Conservation (phyloP, 2,329 filamentous ascomycete genomes). For the Cryphonectria carpinicola region DNA sequence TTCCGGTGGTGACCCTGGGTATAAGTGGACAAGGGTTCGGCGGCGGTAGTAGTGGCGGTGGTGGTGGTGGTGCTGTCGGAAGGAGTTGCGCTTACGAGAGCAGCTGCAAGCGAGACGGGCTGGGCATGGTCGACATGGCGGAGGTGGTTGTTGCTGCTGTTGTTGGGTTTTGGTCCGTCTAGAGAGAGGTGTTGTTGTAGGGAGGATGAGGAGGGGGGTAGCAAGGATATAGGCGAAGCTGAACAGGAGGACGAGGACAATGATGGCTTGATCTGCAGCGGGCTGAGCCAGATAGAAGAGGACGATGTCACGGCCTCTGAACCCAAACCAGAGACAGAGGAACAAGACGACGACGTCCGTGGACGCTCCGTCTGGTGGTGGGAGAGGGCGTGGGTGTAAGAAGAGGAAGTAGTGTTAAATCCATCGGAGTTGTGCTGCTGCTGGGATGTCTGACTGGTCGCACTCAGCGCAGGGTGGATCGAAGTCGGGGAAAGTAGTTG, state of each 20-base stretch:
- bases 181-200: conserved; percentile 16
- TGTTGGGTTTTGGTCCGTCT: conserved; percentile 22
- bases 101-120: conserved; percentile 25
- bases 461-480: conserved; percentile 55
- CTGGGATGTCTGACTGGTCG: conserved; percentile 32
- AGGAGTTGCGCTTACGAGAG: conserved; percentile 32
- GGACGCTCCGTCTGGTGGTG: conserved; percentile 34
- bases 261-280: neutral
- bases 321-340: conserved; percentile 11
- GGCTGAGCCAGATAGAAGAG: conserved; percentile 18
- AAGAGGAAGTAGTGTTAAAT: conserved; percentile 27
- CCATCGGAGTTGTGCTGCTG: conserved; percentile 32
- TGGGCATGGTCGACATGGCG: conserved; percentile 29
- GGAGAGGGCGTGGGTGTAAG: conserved; percentile 31
- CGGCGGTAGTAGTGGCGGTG: conserved; percentile 23
- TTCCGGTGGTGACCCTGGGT: conserved; percentile 49
- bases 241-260: conserved; percentile 21
- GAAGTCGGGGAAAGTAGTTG: conserved; percentile 48
- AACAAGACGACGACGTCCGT: conserved; percentile 31
- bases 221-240: conserved; percentile 21
- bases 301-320: conserved; percentile 31
- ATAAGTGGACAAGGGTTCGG: conserved; percentile 31
- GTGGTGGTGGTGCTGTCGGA: conserved; percentile 35
- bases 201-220: conserved; percentile 9
- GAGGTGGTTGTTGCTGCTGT: conserved; percentile 6